phyloP scores from a whole-genome alignment of 345 rosid species.

The Citrus sinensis region DNA sequence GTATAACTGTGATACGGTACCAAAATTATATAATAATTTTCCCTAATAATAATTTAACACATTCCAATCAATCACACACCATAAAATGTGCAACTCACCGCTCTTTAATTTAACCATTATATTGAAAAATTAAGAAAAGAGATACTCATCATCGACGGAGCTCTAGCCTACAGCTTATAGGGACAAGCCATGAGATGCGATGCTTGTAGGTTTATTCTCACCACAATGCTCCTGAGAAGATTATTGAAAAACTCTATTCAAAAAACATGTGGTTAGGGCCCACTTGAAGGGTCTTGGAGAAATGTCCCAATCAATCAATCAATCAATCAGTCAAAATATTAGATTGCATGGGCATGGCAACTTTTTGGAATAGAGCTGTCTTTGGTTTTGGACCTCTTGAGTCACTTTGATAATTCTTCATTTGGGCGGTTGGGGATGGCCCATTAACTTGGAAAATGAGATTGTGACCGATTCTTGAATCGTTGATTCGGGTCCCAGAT shows the following conservation, averaged over 20 bases:
- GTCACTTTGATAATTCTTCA: constrained; percentile 16
- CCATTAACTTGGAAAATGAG: constrained; percentile 8
- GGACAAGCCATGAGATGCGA: background rate
- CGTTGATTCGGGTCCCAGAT: constrained; percentile 12
- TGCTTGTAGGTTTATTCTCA: constrained; percentile 3
- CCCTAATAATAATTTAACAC: too few relatives aligned
- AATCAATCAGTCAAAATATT: constrained; percentile 6
- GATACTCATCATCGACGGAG: background rate
- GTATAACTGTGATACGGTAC: accelerated
- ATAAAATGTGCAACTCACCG: too few relatives aligned
- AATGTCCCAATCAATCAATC: constrained; percentile 18
- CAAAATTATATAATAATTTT: accelerated
- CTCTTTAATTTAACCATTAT: too few relatives aligned
- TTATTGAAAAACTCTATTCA: background rate
- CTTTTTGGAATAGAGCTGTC: constrained; percentile 23
- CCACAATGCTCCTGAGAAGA: background rate
- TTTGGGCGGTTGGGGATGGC: constrained; percentile 42
- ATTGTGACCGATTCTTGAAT: constrained; percentile 2
- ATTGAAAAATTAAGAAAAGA: too few relatives aligned
- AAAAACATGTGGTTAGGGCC: constrained; percentile 12
- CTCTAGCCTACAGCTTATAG: background rate
- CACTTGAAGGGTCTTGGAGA: constrained; percentile 1
- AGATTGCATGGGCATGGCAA: background rate
- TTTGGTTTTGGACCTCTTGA: constrained; percentile 30
- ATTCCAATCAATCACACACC: too few relatives aligned